Base-by-base conservation (phyloP, 75 land plant species). In the Larix kaempferi region DNA sequence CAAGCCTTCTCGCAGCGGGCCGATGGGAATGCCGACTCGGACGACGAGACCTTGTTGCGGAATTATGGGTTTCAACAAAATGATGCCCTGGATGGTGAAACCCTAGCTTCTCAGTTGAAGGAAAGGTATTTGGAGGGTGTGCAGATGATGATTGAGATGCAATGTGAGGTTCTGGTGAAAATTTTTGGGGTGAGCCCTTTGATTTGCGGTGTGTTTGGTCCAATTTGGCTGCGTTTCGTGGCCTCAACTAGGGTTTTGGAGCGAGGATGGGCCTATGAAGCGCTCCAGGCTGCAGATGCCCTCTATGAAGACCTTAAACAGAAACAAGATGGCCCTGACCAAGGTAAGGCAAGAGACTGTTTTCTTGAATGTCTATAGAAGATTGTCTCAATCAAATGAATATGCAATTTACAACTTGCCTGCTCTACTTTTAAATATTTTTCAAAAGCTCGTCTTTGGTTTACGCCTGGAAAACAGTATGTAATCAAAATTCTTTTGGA, bases 121-220 rank as follows among this genome's bases (percentile, higher is more conserved):
- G 65, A 62, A 59, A 81, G 84, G 57, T 95, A 97, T 66, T 80
- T 95, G 61, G 83, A 85, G 84, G 99, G 99, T n/a, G 2, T 97
- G 79, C 95, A 97, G 83, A 33, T 87, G 57, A 91, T 95, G 79
- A 77, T 97, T 57, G 83, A 92, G 83, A 56, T 82, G 80, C 99
- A 95, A 73, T 98, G 95, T 44, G 90, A 95, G 86, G 85, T 89
- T 33, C 65, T 95, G 57, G 99, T 95, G 73, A 82, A 90, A 82
- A 78, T 69, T 11, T 91, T 89, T 55, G 88, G 87, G 10, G 99
- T 86, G 35, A 88, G 79, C 44, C 94, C 95, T 22, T 55, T 86
- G 77, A 85, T 98, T 60, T 95, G 95, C 79, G 92, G 94, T 17
- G 33, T 95, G 16, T 79, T 84, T 6, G 92, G 83, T 4, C 72